Percentiles rank a stretch among this genome's conserved stretches.
Evolutionary conservation across 805 yeast genomes (phyloP).

Genomic region (Candida namnaoensis): DNA sequence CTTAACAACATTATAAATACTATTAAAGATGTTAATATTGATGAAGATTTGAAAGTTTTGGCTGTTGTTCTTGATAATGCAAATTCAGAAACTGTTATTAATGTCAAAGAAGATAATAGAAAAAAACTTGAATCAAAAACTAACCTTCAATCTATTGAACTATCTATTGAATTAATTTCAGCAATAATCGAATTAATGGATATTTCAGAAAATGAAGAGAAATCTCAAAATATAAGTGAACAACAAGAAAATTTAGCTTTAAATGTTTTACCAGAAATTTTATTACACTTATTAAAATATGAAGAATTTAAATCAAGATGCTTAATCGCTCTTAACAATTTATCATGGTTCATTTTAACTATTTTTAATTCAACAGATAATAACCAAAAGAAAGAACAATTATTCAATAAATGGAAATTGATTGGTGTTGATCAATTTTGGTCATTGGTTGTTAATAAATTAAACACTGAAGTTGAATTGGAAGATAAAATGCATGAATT

Average conservation of each 20-base stretch:
- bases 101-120: constrained; percentile 26
- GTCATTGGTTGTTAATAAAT: constrained; percentile 8
- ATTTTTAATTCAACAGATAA: constrained; percentile 8
- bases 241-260: constrained; percentile 11
- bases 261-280: constrained; percentile 21
- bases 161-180: constrained; percentile 67
- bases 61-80: constrained; percentile 25
- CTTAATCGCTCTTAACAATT: constrained; percentile 62
- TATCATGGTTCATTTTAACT: constrained; percentile 44
- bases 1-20: constrained; percentile 15
- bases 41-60: constrained; percentile 19
- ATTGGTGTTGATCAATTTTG: constrained; percentile 3
- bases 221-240: constrained; percentile 1
- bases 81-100: constrained; percentile 3
- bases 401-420: constrained; percentile 7
- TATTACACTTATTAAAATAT: constrained; percentile 30
- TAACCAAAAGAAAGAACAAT: constrained; percentile 1
- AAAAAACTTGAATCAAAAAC: constrained; percentile 37
- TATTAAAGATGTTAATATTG: constrained; percentile 23
- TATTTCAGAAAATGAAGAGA: constrained; percentile 8
- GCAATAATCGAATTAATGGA: constrained; percentile 58
- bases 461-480: constrained; percentile 12
- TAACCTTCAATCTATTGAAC: constrained; percentile 56
- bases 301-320: constrained; percentile 46
- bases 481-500: constrained; percentile 25